Percentiles rank a stretch among this genome's conserved stretches.
These are phyloP conservation scores for Leptomonas pyrrhocoris DNA, from an alignment of 208 protist species.

Conservation along the genomic window DNA sequence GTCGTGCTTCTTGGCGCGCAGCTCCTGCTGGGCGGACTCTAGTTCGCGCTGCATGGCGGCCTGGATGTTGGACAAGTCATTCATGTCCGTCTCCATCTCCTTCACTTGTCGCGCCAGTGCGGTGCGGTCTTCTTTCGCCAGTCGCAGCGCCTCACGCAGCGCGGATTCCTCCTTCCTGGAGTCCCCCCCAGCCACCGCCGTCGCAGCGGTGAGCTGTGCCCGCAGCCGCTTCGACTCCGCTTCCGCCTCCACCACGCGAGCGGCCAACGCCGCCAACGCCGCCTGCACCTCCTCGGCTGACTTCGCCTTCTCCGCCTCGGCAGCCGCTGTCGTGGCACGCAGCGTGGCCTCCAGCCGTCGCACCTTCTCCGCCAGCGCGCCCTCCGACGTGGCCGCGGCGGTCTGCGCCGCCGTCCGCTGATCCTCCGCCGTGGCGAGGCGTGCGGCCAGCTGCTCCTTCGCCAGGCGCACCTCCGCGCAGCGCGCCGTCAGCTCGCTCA, in stretches of 20 bases:
- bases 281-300: conserved; percentile 8
- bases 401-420: conserved; percentile 5
- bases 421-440: conserved; percentile 3
- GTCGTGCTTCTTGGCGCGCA: conserved; percentile 67
- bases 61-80: conserved; percentile 65
- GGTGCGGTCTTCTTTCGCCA: conserved; percentile 30
- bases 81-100: conserved; percentile 73
- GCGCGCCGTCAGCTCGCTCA: conserved; percentile 27
- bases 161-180: conserved; percentile 8
- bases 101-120: conserved; percentile 40
- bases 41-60: conserved; percentile 50
- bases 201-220: background rate
- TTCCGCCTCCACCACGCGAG: conserved; percentile 13
- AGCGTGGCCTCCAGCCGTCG: conserved; percentile 25
- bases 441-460: conserved; percentile 29
- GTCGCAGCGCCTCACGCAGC: conserved; percentile 36
- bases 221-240: conserved; percentile 23
- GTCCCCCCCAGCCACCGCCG: background rate
- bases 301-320: conserved; percentile 17
- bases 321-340: conserved; percentile 15
- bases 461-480: conserved; percentile 25
- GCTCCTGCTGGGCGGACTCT: conserved; percentile 45
- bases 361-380: conserved; percentile 10
- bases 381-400: conserved; percentile 6
- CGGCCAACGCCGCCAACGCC: conserved; percentile 4